Conservation (phyloP, 192 early-diverging fungal genomes). For the Entomortierella lignicola region DNA sequence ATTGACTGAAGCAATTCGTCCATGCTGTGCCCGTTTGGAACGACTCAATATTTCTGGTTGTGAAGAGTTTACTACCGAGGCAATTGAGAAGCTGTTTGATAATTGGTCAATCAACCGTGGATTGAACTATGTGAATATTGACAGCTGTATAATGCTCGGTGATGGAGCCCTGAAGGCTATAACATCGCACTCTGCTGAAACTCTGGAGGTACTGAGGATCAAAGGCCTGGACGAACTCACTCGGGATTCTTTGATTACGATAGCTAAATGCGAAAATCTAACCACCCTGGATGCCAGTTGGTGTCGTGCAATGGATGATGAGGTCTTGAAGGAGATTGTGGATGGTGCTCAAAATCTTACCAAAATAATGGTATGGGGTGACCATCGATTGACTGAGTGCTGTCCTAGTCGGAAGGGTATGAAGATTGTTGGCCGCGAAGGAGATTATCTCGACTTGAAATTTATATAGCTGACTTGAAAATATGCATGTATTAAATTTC, state of each 20-base stretch:
- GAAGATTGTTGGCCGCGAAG: conserved; percentile 65
- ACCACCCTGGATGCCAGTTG: conserved; percentile 76
- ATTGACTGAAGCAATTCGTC: conserved; percentile 64
- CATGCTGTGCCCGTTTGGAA: conserved; percentile 69
- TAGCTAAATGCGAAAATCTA: conserved; percentile 57
- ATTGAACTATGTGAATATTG: conserved; percentile 66
- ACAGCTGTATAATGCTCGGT: conserved; percentile 72
- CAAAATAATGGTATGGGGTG: conserved; percentile 78
- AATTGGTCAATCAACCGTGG: conserved; percentile 50
- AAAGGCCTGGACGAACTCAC: conserved; percentile 82
- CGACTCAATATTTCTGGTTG: conserved; percentile 73
- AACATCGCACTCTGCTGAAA: conserved; percentile 67
- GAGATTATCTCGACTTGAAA: conserved; percentile 59
- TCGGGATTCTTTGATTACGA: conserved; percentile 53
- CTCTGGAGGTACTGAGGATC: conserved; percentile 68
- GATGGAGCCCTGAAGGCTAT: conserved; percentile 70
- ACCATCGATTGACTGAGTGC: conserved; percentile 70
- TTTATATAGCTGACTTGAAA: too few relatives aligned
- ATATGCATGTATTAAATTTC: too few relatives aligned
- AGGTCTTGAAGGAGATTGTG: conserved; percentile 70
- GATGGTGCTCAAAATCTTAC: conserved; percentile 58
- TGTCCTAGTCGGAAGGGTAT: conserved; percentile 62
- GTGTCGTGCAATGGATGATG: conserved; percentile 81
- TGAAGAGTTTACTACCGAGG: conserved; percentile 68
- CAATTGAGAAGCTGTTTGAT: conserved; percentile 60